Evolutionary conservation across 768 basidiomycete genomes (phyloP).

Genomic region (Boletellus sp.): DNA sequence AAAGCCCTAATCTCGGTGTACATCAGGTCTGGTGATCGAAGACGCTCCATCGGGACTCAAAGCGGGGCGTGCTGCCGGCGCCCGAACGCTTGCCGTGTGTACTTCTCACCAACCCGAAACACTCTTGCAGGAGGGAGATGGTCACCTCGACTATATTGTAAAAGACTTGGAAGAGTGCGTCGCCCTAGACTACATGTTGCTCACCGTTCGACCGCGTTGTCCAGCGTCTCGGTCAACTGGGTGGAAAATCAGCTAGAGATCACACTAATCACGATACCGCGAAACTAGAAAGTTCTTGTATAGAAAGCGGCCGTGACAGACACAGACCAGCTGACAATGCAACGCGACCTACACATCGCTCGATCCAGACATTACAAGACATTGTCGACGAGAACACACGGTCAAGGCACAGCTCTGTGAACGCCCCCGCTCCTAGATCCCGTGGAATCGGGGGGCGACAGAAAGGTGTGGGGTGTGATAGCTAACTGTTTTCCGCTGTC

Average conservation of each 20-base stretch:
- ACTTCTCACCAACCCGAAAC: conserved; percentile 65
- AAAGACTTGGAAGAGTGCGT: conserved; percentile 63
- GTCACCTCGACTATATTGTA: conserved; percentile 61
- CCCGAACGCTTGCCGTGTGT: conserved; percentile 75
- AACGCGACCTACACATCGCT: not conserved
- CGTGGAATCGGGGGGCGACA: too few species aligned
- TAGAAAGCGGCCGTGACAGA: not conserved
- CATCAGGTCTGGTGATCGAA: conserved; percentile 79
- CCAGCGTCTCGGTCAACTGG: conserved; percentile 19
- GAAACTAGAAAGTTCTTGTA: conserved; percentile 8
- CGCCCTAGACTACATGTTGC: not conserved
- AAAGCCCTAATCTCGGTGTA: not conserved
- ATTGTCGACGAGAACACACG: not conserved
- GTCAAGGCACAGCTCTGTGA: not conserved
- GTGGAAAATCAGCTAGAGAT: conserved; percentile 23
- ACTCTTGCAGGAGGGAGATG: conserved; percentile 39
- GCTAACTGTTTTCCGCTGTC: conserved; percentile 38
- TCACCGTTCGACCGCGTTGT: not conserved
- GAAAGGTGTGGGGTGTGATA: not conserved
- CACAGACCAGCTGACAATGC: not conserved
- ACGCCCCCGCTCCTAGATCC: not conserved
- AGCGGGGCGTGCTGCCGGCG: conserved; percentile 73
- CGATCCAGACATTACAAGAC: not conserved
- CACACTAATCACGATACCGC: conserved; percentile 8
- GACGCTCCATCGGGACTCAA: conserved; percentile 83